Percentiles rank a stretch among this genome's conserved stretches.
These are phyloP conservation scores for Pythium graminicola DNA, from an alignment of 352 stramenopile species.

Conservation along the genomic window DNA sequence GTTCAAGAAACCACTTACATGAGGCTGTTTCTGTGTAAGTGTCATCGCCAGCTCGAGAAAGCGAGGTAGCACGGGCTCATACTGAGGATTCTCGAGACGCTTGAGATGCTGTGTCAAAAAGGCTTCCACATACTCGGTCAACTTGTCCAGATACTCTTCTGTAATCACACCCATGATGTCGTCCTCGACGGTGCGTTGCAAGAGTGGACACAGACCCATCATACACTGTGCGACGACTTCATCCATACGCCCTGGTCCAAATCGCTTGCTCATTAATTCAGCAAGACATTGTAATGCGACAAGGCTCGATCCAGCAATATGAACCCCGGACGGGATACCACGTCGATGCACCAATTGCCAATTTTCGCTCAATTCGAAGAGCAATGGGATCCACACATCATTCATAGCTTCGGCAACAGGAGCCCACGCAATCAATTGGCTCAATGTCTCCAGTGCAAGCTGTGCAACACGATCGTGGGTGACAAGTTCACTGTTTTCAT, in stretches of 20 bases:
- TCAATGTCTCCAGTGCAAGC: conserved; percentile 49
- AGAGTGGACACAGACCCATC: conserved; percentile 41
- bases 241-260: conserved; percentile 33
- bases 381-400: conserved; percentile 47
- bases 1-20: conserved; percentile 69
- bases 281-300: conserved; percentile 51
- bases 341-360: conserved; percentile 17
- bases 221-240: conserved; percentile 52
- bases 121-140: conserved; percentile 66
- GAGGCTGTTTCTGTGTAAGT: conserved; percentile 64
- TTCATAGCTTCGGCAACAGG: conserved; percentile 48
- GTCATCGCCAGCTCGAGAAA: conserved; percentile 53
- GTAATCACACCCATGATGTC: conserved; percentile 37
- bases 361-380: conserved; percentile 50
- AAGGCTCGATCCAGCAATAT: conserved; percentile 42
- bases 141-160: conserved; percentile 65
- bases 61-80: conserved; percentile 34
- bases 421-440: conserved; percentile 42
- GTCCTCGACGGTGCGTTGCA: conserved; percentile 59
- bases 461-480: conserved; percentile 45
- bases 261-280: conserved; percentile 64
- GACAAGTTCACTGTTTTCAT: neutral
- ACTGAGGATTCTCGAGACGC: conserved; percentile 54
- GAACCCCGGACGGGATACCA: conserved; percentile 4
- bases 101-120: conserved; percentile 74